phyloP scores from a whole-genome alignment of 331 rosid genomes.

The Phaseolus coccineus region DNA sequence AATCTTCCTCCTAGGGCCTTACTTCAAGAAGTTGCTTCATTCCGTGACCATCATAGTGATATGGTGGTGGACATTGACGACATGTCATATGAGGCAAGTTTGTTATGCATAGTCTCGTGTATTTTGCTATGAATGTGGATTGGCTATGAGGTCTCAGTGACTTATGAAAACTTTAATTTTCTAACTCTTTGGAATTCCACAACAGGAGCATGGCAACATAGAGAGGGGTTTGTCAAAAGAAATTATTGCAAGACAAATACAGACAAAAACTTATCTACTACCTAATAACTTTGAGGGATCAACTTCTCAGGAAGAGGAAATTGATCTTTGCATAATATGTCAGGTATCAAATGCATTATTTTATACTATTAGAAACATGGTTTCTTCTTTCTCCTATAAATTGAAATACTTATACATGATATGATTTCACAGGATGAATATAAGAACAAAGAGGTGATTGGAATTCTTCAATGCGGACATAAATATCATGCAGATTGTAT shows the following conservation, averaged over 20 bases:
- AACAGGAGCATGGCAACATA: constrained; percentile 73
- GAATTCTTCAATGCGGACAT: too few relatives aligned
- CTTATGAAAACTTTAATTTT: not conserved
- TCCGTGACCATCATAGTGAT: too few relatives aligned
- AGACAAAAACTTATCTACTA: constrained; percentile 52
- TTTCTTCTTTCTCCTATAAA: too few relatives aligned
- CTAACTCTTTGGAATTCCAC: constrained; percentile 19
- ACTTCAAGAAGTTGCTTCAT: too few relatives aligned
- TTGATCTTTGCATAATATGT: constrained; percentile 65
- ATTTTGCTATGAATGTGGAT: not conserved
- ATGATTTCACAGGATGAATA: too few relatives aligned
- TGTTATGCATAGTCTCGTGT: not conserved
- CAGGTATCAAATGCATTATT: constrained; percentile 49
- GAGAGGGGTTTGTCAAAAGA: constrained; percentile 60
- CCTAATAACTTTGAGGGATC: constrained; percentile 45
- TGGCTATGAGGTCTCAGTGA: not conserved
- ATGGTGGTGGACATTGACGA: constrained; percentile 26
- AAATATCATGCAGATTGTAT: too few relatives aligned
- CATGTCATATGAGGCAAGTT: constrained; percentile 78
- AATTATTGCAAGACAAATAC: constrained; percentile 29
- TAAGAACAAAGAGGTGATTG: too few relatives aligned
- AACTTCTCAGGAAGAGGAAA: constrained; percentile 52
- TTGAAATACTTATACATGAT: too few relatives aligned
- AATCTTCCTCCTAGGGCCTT: too few relatives aligned
- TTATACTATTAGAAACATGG: too few relatives aligned